Conservation (phyloP, 2,329 filamentous ascomycete species). For the Aspergillus piperis region DNA sequence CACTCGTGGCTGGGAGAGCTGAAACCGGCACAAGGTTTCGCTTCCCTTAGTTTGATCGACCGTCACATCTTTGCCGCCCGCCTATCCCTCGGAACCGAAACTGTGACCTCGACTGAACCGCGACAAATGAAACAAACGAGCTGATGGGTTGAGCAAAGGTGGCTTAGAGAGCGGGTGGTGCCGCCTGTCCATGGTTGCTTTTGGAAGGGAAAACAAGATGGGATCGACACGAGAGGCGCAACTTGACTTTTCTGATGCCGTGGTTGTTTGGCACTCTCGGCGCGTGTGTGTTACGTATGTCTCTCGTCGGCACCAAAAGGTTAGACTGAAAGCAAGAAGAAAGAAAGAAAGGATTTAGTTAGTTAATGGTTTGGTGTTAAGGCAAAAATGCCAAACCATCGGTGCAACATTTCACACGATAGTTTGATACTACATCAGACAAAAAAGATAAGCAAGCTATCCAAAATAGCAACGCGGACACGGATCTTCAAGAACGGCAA, state of each 20-base stretch:
- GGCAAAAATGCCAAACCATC: not conserved
- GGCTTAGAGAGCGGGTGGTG: not conserved
- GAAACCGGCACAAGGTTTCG: slow-evolving; percentile 5
- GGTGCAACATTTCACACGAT: not conserved
- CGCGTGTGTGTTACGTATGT: not conserved
- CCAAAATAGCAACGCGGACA: not conserved
- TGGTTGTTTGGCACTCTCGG: not conserved
- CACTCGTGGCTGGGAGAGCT: slow-evolving; percentile 3
- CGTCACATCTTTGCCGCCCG: slow-evolving; percentile 9
- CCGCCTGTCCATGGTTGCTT: slow-evolving; percentile 3
- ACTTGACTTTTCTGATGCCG: slow-evolving; percentile 1
- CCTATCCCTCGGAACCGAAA: slow-evolving; percentile 4
- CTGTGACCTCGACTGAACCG: not conserved
- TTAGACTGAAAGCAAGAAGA: too few species aligned
- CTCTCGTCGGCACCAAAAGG: not conserved
- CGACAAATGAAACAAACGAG: slow-evolving; percentile 14
- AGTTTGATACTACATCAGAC: too few species aligned
- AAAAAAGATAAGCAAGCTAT: not conserved
- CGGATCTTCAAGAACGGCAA: not conserved
- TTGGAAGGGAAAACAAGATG: not conserved
- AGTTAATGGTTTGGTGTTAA: too few species aligned
- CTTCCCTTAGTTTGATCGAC: slow-evolving; percentile 8
- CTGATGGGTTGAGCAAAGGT: not conserved
- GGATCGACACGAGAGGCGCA: not conserved
- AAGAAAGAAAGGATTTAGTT: too few species aligned